phyloP scores from a whole-genome alignment of 1,284 basidiomycete species.

The Ceratobasidium papillatum region DNA sequence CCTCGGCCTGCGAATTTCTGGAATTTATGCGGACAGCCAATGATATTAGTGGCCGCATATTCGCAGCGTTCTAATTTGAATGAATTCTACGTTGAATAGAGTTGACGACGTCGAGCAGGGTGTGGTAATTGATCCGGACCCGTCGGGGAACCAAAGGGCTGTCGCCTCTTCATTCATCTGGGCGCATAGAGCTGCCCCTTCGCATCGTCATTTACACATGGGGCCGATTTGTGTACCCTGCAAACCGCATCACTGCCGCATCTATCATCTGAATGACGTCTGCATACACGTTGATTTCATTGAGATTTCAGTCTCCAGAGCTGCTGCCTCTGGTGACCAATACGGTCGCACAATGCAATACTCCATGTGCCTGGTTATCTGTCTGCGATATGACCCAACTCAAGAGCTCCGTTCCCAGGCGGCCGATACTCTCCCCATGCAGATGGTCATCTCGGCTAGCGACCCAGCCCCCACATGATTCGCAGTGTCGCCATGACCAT shows the following conservation, averaged over 20 bases:
- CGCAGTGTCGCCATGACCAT: slow-evolving; percentile 1
- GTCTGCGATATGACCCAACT: background rate
- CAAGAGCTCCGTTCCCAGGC: slow-evolving; percentile 22
- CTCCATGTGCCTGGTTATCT: slow-evolving; percentile 34
- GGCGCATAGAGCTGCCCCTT: background rate
- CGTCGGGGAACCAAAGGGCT: slow-evolving; percentile 27
- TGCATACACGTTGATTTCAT: slow-evolving; percentile 39
- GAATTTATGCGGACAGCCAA: background rate
- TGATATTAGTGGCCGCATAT: slow-evolving; percentile 19
- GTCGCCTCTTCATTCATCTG: background rate
- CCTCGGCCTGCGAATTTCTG: slow-evolving; percentile 15
- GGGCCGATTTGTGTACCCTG: slow-evolving; percentile 12
- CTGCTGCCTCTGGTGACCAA: slow-evolving; percentile 4
- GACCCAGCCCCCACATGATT: slow-evolving; percentile 11
- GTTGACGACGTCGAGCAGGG: slow-evolving; percentile 39
- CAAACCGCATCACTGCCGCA: slow-evolving; percentile 1
- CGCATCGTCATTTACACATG: slow-evolving; percentile 15
- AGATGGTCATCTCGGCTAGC: slow-evolving; percentile 32
- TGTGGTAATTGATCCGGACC: slow-evolving; percentile 28
- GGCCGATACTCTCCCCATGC: slow-evolving; percentile 2
- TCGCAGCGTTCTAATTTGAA: slow-evolving; percentile 32
- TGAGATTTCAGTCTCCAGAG: slow-evolving; percentile 15
- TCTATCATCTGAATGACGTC: slow-evolving; percentile 27
- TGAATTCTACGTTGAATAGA: slow-evolving; percentile 39
- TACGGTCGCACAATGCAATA: slow-evolving; percentile 16